Base-by-base conservation (phyloP, 257 asterid genomes). In the Rubia yunnanensis region DNA sequence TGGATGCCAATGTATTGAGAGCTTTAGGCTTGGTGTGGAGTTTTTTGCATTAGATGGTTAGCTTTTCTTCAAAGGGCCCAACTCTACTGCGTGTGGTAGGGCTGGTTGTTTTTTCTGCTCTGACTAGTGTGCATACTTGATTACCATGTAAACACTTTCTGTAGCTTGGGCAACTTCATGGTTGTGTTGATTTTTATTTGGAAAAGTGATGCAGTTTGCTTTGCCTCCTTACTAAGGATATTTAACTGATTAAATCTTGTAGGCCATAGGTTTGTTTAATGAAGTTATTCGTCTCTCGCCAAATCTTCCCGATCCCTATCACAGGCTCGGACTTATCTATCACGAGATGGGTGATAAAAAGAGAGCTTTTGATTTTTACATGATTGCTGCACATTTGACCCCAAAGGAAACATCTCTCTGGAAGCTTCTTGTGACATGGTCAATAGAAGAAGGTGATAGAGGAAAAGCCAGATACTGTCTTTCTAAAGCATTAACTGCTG, bases 261-360 rank as follows among this genome's bases (percentile, higher is more conserved):
- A 91, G 98, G 98, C 96, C 70, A 83, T 86, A 60, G 41, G 60
- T 32, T 60, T 85, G 75, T 67, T 85, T 79, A 76, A 66, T 24
- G 88, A 88, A 83, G 94, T 88, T 58, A 83, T 91, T 74, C 96
- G 80, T 39, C 81, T 86, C 64, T 85, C 95, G 49, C 96, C 98
- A 38, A 86, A 91, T 76, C 72, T 86, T 23, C 73, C 89, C 31
- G 95, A 82, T 77, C 83, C 98, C 46, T 86, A 86, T 73, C 95
- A 82, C 70, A 84, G 85, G 50, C 96, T 91, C 60, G 98, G 91
- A 53, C 86, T 86, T 26, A 76, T 88, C 49, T 88, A 85, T 67
- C 75, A 79, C 27, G 82, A 79, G 20, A 80, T 83, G 83, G 80
- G 79, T 64, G 88, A 91, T 69, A 70, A 74, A 71, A 85, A 77